Percentiles rank a stretch among this genome's conserved stretches.
These are phyloP conservation scores for Bipolaris oryzae DNA, from an alignment of 2,329 filamentous ascomycete genomes.

Conservation along the genomic window DNA sequence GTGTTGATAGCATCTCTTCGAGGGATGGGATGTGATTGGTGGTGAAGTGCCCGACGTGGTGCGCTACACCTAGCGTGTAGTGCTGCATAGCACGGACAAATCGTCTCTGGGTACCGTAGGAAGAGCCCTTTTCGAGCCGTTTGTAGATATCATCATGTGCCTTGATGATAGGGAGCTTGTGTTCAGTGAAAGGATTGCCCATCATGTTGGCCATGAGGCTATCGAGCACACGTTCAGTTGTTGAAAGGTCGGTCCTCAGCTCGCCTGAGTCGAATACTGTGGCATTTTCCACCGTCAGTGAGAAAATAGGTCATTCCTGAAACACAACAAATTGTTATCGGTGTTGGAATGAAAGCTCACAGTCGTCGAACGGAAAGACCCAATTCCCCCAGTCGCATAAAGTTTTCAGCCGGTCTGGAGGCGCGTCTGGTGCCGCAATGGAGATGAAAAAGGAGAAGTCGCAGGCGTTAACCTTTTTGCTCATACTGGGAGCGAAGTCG, in stretches of 20 bases:
- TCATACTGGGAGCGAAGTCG: slow-evolving; percentile 1
- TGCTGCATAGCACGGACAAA: slow-evolving; percentile 1
- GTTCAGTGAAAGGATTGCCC: not conserved
- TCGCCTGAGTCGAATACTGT: slow-evolving; percentile 1
- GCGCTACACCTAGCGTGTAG: not conserved
- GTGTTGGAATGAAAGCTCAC: not conserved
- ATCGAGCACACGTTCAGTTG: not conserved
- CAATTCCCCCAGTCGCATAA: slow-evolving; percentile 1
- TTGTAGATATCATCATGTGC: not conserved
- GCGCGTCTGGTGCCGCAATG: not conserved
- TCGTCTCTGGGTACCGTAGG: not conserved
- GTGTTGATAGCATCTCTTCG: not conserved
- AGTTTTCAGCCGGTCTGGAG: not conserved
- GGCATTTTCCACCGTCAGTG: not conserved
- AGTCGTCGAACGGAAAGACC: slow-evolving; percentile 1
- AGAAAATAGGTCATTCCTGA: not conserved
- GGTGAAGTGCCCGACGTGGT: slow-evolving; percentile 1
- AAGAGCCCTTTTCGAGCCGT: not conserved
- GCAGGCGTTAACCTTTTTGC: not conserved
- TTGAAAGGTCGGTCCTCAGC: not conserved
- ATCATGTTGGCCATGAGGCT: not conserved
- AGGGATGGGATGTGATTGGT: not conserved
- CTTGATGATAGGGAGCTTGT: not conserved
- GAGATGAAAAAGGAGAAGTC: not conserved
- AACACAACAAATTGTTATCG: not conserved